phyloP scores from a whole-genome alignment of 1,284 basidiomycete genomes.

The Sutorius eximius region DNA sequence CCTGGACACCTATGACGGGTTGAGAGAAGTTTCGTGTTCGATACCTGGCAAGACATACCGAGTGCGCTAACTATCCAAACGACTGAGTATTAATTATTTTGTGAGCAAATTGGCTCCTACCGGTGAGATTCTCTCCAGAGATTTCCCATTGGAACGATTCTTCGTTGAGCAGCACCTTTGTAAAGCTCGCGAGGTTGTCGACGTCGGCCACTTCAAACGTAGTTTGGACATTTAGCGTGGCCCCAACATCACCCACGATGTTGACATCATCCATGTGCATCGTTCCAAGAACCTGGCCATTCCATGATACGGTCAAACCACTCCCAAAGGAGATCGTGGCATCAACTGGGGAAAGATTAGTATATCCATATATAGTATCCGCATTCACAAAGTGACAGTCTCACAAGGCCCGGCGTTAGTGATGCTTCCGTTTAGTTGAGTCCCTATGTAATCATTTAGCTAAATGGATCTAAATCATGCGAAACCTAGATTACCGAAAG shows the following conservation, averaged over 20 bases:
- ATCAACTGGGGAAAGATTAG: conserved; percentile 50
- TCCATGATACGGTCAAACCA: conserved; percentile 67
- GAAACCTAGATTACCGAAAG: conserved; percentile 47
- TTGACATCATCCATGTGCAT: conserved; percentile 64
- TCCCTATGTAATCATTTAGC: conserved; percentile 37
- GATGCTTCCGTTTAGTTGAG: conserved; percentile 55
- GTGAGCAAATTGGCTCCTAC: conserved; percentile 31
- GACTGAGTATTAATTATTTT: conserved; percentile 6
- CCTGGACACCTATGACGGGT: conserved; percentile 48
- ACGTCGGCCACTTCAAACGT: conserved; percentile 64
- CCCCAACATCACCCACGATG: conserved; percentile 63
- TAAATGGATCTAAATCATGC: background rate
- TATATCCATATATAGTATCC: background rate
- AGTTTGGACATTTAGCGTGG: conserved; percentile 54
- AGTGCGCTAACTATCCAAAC: conserved; percentile 48
- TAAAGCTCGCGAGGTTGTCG: conserved; percentile 63
- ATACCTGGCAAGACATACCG: conserved; percentile 37
- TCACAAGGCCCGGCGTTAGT: conserved; percentile 75
- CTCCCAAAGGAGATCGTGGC: conserved; percentile 66
- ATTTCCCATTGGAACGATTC: conserved; percentile 77
- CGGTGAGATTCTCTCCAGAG: conserved; percentile 63
- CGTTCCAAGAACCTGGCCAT: conserved; percentile 56
- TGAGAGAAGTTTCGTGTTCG: background rate
- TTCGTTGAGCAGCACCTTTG: conserved; percentile 63
- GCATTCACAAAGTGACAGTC: conserved; percentile 22